Evolutionary conservation across 139 green algal genomes (phyloP), one percentile per base, ranked within the genome.

Genomic region (Picochlorum sp.): DNA sequence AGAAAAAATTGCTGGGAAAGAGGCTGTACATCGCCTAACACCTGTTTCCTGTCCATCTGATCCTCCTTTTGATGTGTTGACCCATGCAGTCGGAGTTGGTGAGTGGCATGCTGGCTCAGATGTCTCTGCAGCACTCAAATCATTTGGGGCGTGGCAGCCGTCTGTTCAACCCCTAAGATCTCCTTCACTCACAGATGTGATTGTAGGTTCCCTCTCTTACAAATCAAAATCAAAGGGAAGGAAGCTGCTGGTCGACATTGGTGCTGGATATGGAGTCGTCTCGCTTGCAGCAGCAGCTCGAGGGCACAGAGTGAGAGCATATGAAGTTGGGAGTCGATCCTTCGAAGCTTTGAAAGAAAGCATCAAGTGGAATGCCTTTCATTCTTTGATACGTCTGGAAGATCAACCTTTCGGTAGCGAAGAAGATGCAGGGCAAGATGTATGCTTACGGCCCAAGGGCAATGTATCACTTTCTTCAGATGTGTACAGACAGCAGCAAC

Each of bases 71-170:
- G 82, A 68, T 26, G 66, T 91, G 57, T 71, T 90, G 55, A 63
- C 61, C 20, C 66, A 65, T 33, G 57, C 50, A 2, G 49, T 57
- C 36, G 62, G 67, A 3, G 33, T 10, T 1, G 71, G 67, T 8
- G 61, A 78, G 36, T 35, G 49, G 22, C 70, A 81, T 63, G 54
- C 61, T 40, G 78, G 73, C 20, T 63, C 37, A 22, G 85, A 95
- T 53, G 77, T 85, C 18, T 63, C 59, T 2, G 72, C 69, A 1
- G 55, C 45, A 14, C 43, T 95, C 28, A 76, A 77, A 37, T 61
- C 62, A 10, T 87, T 77, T 44, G 86, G 86, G 36, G 73, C 44
- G 22, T 95, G 84, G 83, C 82, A 94, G 70, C 66, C 83, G 4
- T 71, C 69, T 5, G 70, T 83, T 37, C 59, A 68, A 25, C 74